Percentiles rank a stretch among this genome's conserved stretches.
phyloP scores from a whole-genome alignment of 2,329 filamentous ascomycete species.

The Magnaporthiopsis rhizophila region DNA sequence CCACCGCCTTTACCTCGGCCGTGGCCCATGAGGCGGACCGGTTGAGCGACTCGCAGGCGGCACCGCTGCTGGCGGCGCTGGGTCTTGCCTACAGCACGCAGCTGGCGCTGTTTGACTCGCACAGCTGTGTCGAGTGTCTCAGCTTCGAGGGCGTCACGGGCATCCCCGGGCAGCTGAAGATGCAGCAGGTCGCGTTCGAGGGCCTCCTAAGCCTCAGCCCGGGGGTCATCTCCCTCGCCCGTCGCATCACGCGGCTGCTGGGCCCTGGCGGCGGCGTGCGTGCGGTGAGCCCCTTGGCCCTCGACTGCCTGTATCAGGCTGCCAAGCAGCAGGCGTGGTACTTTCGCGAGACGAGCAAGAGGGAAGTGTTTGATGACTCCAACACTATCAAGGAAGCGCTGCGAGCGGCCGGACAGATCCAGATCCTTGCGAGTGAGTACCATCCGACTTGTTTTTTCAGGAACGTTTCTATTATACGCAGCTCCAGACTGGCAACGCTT shows the following conservation, averaged over 20 bases:
- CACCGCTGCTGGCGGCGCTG: slow-evolving; percentile 7
- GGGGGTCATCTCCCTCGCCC: slow-evolving; percentile 6
- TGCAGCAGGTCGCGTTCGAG: slow-evolving; percentile 10
- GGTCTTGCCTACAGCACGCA: slow-evolving; percentile 11
- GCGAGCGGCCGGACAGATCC: slow-evolving; percentile 1
- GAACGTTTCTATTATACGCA: no score
- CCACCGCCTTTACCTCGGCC: slow-evolving; percentile 8
- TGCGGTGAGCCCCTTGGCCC: slow-evolving; percentile 8
- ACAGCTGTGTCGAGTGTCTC: slow-evolving; percentile 10
- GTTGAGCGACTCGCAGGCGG: slow-evolving; percentile 4
- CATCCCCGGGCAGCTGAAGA: slow-evolving; percentile 10
- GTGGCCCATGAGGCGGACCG: slow-evolving; percentile 6
- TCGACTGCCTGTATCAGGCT: slow-evolving; percentile 10
- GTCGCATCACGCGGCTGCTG: background rate
- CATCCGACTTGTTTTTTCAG: background rate
- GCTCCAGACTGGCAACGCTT: no score
- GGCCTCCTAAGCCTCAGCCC: slow-evolving; percentile 8
- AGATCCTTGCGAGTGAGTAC: slow-evolving; percentile 9
- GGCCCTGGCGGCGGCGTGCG: slow-evolving; percentile 7
- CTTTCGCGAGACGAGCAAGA: slow-evolving; percentile 6
- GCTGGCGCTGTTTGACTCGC: slow-evolving; percentile 11
- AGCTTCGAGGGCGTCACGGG: slow-evolving; percentile 9
- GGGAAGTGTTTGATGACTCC: background rate
- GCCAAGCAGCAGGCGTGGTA: slow-evolving; percentile 10
- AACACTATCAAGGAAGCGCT: slow-evolving; percentile 2